Percentiles rank a stretch among this genome's conserved stretches.
Evolutionary conservation across 164 flowering plant genomes (phyloP).

Genomic region (Liriodendron chinense): DNA sequence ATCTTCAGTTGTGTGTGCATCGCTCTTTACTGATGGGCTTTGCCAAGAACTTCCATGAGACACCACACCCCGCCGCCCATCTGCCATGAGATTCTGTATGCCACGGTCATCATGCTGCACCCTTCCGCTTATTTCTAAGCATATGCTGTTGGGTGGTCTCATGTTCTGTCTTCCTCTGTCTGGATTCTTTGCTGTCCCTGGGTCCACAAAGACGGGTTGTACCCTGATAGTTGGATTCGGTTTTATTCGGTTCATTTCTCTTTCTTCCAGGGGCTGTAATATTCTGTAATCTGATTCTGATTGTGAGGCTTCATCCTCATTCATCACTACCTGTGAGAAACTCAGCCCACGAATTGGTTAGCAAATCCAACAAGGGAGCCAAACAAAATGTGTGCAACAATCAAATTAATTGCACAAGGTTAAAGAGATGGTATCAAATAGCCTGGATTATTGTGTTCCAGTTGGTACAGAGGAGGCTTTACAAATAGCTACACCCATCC

Average conservation of each 20-base stretch:
- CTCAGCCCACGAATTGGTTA: conserved; percentile 43
- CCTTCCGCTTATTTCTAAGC: conserved; percentile 93
- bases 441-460: no score
- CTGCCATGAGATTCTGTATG: no score
- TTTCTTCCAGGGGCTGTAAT: conserved; percentile 56
- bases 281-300: conserved; percentile 48
- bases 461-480: no score
- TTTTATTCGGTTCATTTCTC: conserved; percentile 71
- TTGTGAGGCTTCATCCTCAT: conserved; percentile 63
- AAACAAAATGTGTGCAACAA: no score
- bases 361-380: no score
- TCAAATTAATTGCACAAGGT: no score
- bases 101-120: conserved; percentile 78
- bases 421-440: no score
- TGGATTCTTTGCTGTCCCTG: conserved; percentile 40
- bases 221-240: conserved; percentile 75
- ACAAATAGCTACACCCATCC: no score
- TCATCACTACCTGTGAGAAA: no score
- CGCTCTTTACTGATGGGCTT: conserved; percentile 15
- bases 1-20: conserved; percentile 18
- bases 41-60: conserved; percentile 20
- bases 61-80: no score
- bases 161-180: conserved; percentile 33
- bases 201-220: conserved; percentile 67
- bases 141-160: conserved; percentile 45